phyloP scores from a whole-genome alignment of 345 rosid genomes.

The Orychophragmus violaceus region DNA sequence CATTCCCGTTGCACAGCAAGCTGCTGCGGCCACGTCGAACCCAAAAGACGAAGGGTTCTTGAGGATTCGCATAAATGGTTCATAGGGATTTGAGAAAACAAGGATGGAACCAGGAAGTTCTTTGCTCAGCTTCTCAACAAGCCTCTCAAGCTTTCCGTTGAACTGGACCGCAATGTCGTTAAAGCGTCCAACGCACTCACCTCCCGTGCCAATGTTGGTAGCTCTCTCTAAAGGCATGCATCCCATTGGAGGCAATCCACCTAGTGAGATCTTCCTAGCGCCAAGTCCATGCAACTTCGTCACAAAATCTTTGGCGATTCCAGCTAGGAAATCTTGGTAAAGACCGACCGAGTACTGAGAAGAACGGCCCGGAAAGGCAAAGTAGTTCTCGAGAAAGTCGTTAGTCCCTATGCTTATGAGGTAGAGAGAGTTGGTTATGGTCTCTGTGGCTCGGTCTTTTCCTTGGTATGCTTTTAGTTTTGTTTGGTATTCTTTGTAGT shows the following conservation, averaged over 20 bases:
- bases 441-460: conserved; percentile 24
- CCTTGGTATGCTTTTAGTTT: conserved; percentile 41
- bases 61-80: conserved; percentile 30
- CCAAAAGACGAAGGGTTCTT: conserved; percentile 46
- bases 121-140: conserved; percentile 31
- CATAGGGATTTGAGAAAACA: conserved; percentile 44
- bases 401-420: conserved; percentile 55
- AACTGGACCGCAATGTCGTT: conserved; percentile 46
- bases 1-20: conserved; percentile 74
- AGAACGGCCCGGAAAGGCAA: conserved; percentile 36
- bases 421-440: conserved; percentile 36
- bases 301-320: conserved; percentile 39
- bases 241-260: conserved; percentile 65
- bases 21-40: conserved; percentile 39
- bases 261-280: conserved; percentile 51
- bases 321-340: conserved; percentile 40
- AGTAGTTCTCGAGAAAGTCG: conserved; percentile 61
- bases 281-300: conserved; percentile 40
- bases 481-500: conserved; percentile 48
- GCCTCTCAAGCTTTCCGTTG: conserved; percentile 33
- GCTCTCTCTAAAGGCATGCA: conserved; percentile 66
- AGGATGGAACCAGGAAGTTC: conserved; percentile 40
- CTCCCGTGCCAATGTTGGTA: conserved; percentile 35
- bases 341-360: conserved; percentile 32
- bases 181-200: conserved; percentile 36